These are phyloP conservation scores for Schizochytrium sp. DNA, from an alignment of 108 stramenopile species.

Conservation along the genomic window DNA sequence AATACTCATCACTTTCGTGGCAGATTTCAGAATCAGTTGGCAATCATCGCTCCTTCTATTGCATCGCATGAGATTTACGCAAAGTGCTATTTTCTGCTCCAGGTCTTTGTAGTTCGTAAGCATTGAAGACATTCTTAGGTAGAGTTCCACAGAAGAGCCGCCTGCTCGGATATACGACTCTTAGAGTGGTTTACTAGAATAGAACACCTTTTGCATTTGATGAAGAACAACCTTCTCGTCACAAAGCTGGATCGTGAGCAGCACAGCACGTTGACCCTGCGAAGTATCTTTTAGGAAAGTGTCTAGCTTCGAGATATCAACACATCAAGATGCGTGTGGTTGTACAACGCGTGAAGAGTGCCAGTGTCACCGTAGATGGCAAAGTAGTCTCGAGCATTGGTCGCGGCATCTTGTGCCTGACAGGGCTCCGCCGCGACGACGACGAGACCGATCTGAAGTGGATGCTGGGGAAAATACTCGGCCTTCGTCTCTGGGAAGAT, in stretches of 20 bases:
- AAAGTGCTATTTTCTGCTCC: too few relatives aligned
- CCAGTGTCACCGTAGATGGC: slow-evolving; percentile 10
- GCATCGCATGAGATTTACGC: too few relatives aligned
- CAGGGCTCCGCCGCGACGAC: slow-evolving; percentile 35
- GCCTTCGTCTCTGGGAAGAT: slow-evolving; percentile 42
- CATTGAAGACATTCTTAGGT: too few relatives aligned
- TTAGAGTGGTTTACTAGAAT: too few relatives aligned
- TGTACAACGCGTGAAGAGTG: slow-evolving; percentile 38
- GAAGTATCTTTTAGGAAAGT: not conserved
- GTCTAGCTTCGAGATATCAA: not conserved
- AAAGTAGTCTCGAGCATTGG: slow-evolving; percentile 19
- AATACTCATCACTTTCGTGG: too few relatives aligned
- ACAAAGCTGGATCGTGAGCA: not conserved
- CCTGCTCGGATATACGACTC: too few relatives aligned
- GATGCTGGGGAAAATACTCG: slow-evolving; percentile 28
- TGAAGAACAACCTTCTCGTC: too few relatives aligned
- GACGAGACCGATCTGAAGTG: not conserved
- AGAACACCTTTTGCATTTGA: too few relatives aligned
- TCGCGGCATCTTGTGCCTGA: not conserved
- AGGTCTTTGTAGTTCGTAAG: too few relatives aligned
- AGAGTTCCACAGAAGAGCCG: too few relatives aligned
- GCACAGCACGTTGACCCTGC: not conserved
- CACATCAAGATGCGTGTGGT: slow-evolving; percentile 3
- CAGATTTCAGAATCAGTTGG: too few relatives aligned
- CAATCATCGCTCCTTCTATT: too few relatives aligned